Base-by-base conservation (phyloP, 139 green algal species). In the Micractinium conductrix region DNA sequence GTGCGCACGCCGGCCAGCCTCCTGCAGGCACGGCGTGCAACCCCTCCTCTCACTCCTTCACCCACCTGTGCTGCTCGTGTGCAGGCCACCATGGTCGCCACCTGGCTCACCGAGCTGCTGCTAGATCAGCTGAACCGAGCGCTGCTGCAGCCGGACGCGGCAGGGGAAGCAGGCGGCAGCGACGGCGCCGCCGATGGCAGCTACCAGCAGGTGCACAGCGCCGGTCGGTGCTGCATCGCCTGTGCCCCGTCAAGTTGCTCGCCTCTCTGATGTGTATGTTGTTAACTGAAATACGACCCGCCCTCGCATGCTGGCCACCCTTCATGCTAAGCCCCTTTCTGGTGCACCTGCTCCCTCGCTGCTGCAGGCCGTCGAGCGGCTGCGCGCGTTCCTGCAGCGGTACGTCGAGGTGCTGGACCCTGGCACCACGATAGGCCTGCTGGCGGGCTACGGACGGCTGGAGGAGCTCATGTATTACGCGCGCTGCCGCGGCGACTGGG, bases 21-120 rank as follows among this genome's bases (percentile, higher is more conserved):
- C n/a, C n/a, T n/a, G n/a, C n/a, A n/a, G n/a, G n/a, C n/a, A n/a
- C n/a, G n/a, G n/a, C n/a, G n/a, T n/a, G n/a, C n/a, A n/a, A n/a
- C n/a, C n/a, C n/a, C n/a, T n/a, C n/a, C n/a, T n/a, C n/a, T n/a
- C n/a, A n/a, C n/a, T n/a, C n/a, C n/a, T n/a, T n/a, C n/a, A n/a
- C n/a, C n/a, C n/a, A n/a, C n/a, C n/a, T n/a, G n/a, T n/a, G n/a
- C n/a, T n/a, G n/a, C n/a, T 37, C 62, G 2, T 30, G 16, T 43
- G 76, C 95, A 98, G 86, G 87, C 91, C 22, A 98, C 96, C 10
- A 96, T 99, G 92, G 89, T 98, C 38, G 94, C 94, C 5, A 95
- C 95, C 6, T 99, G 96, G 96, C 87, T 98, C 62, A 92, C 91
- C 19, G 96, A 99, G 91, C 92, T 99, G 72, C 91, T 95, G 60